Conservation (phyloP, 2,329 filamentous ascomycete genomes). For the Fonsecaea pedrosoi region DNA sequence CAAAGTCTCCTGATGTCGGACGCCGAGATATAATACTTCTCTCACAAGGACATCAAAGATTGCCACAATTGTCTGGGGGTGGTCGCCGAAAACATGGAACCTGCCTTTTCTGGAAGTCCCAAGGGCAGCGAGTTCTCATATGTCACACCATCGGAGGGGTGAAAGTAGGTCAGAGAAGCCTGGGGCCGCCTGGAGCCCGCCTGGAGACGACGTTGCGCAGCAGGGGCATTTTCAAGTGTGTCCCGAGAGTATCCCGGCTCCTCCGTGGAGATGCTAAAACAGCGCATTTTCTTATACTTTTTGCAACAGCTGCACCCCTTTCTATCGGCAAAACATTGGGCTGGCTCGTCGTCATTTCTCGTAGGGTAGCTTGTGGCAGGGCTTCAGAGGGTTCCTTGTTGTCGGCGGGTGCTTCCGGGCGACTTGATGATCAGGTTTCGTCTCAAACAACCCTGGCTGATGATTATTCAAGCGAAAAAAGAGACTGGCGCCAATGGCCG, state of each 20-base stretch:
- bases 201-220: neutral
- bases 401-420: neutral
- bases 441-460: neutral
- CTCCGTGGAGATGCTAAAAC: slow-evolving; percentile 6
- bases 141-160: neutral
- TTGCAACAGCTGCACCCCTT: neutral
- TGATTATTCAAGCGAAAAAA: neutral
- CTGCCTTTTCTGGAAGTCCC: neutral
- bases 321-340: neutral
- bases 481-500: neutral
- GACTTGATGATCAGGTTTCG: neutral
- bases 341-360: neutral
- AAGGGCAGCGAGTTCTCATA: neutral
- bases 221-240: neutral
- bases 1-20: slow-evolving; percentile 1
- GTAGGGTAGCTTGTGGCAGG: neutral
- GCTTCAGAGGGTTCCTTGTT: neutral
- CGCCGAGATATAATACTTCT: neutral
- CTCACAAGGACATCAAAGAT: neutral
- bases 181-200: neutral
- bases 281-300: slow-evolving; percentile 1
- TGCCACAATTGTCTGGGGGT: neutral
- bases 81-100: neutral
- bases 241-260: neutral
- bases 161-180: neutral